Evolutionary conservation across 495 filamentous ascomycete genomes (phyloP), one percentile per base, ranked within the genome.

Genomic region (Xylaria curta): DNA sequence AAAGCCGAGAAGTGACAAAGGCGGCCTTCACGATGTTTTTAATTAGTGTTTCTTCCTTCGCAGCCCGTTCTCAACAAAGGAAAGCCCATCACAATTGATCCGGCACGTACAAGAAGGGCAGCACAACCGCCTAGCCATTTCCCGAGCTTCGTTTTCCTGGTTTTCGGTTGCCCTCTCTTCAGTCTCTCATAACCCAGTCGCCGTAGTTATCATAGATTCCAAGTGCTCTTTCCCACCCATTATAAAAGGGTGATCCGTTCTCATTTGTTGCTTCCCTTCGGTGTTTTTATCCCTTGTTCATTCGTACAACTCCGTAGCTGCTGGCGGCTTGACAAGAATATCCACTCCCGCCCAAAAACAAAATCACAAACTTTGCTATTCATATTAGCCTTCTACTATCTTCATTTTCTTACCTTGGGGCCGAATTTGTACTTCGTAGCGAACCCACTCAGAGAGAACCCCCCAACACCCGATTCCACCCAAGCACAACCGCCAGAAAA

Each of bases 41-140:
- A 42, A 56, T 60, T 38, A 31, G 24, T n/a, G 13, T 59, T 59
- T 40, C 46, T 60, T 59, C 28, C 62, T 60, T 28, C 44, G 17
- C 70, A 62, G 49, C 70, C 68, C 68, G 47, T 40, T 54, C 17
- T 6, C 24, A 62, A 79, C 77, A 79, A 79, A 79, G 75, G 73
- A 46, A 44, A 17, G 19, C 15, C 40, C 63, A 12, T 49, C 21
- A 71, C 58, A 60, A 60, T 33, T 38, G 58, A 66, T 69, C 71
- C 70, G 72, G 72, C 71, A 73, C 17, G 13, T 79, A 79, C 77
- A 79, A 79, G 77, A 79, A 79, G 73, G 75, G 62, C 46, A 33
- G 40, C 44, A 36, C 59, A 64, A 64, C 46, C 60, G 69, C 75
- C 64, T 19, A 38, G 46, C 76, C 72, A 64, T 70, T 70, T 76